A percentile compares a stretch with the other conserved stretches of the same genome.
Conservation (phyloP, 2,329 filamentous ascomycete genomes). For the Pezicula neosporulosa region DNA sequence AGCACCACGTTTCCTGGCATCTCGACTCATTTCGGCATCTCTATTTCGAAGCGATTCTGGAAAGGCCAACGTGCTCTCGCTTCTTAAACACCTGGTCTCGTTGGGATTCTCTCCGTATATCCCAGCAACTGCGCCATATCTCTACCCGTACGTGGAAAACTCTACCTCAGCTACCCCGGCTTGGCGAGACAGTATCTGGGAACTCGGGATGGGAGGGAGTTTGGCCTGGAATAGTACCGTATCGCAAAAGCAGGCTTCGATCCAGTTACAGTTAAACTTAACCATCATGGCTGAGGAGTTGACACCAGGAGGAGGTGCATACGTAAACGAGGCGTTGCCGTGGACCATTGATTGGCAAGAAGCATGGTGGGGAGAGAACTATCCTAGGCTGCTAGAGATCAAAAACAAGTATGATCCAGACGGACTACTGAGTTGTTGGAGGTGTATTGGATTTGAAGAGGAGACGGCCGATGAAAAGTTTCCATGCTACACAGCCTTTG, state of each 20-base stretch:
- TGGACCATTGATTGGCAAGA: conserved; percentile 13
- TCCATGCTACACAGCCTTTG: conserved; percentile 5
- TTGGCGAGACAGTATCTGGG: conserved; percentile 11
- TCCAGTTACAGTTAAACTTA: background rate
- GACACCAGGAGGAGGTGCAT: conserved; percentile 10
- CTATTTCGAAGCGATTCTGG: conserved; percentile 5
- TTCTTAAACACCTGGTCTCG: conserved; percentile 7
- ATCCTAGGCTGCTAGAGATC: conserved; percentile 11
- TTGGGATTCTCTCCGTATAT: conserved; percentile 10
- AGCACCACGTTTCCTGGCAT: conserved; percentile 2
- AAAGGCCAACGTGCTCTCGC: conserved; percentile 2
- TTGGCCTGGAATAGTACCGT: conserved; percentile 8
- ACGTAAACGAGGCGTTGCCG: conserved; percentile 15
- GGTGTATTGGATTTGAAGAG: conserved; percentile 12
- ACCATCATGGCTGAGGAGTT: conserved; percentile 1
- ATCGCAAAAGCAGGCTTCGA: background rate
- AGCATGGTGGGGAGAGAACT: conserved; percentile 14
- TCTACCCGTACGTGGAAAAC: conserved; percentile 7
- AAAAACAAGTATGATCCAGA: conserved; percentile 17
- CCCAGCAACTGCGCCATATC: conserved; percentile 9
- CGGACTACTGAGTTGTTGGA: background rate
- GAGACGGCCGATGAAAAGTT: conserved; percentile 3
- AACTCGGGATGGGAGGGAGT: conserved; percentile 2
- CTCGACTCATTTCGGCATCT: conserved; percentile 9
- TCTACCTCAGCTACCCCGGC: conserved; percentile 15